Base-by-base conservation (phyloP, 768 basidiomycete species). In the Gloeophyllum trabeum region DNA sequence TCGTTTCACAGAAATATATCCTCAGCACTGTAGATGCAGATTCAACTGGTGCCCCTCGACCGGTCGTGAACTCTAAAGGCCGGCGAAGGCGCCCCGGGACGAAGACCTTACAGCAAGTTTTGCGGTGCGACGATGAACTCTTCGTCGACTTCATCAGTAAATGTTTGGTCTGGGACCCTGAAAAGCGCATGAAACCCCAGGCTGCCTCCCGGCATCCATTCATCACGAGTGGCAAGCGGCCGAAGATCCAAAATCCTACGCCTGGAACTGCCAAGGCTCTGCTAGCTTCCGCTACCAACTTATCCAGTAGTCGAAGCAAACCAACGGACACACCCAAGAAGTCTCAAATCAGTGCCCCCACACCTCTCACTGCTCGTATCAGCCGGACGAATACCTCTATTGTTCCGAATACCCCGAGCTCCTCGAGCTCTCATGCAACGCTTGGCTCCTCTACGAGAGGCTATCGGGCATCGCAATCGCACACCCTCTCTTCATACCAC, bases 161-260 rank as follows among this genome's bases (percentile, higher is more conserved):
- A 59, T 99, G 96, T 62, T 70, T 99, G n/a, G 73, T 87, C 22
- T 99, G 93, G 93, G 96, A 99, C 64, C 96, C 96, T 6, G 94
- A 98, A 53, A 76, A 88, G 40, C 76, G 96, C 24, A 73, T 99
- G 57, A 98, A 96, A 60, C 94, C 94, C 3, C 85, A 91, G 51
- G 75, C 84, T 6, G 94, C 94, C 1, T 60, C 97, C 66, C 79
- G 91, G 19, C 94, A 97, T 62, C 84, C 87, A 7, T 97, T 91
- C 64, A 71, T 96, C 45, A 67, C 79, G 16, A 73, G 77, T 20
- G 76, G 84, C 39, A 72, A 75, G 38, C 74, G 73, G 42, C 49
- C 61, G 16, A 81, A 75, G 56, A 54, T 65, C 5, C 56, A 66
- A 12, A 63, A 61, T 25, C 61, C 70, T 4, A 65, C 59, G 2